Evolutionary conservation across 169 alveolate species (phyloP).

Genomic region (Perkinsus chesapeaki): DNA sequence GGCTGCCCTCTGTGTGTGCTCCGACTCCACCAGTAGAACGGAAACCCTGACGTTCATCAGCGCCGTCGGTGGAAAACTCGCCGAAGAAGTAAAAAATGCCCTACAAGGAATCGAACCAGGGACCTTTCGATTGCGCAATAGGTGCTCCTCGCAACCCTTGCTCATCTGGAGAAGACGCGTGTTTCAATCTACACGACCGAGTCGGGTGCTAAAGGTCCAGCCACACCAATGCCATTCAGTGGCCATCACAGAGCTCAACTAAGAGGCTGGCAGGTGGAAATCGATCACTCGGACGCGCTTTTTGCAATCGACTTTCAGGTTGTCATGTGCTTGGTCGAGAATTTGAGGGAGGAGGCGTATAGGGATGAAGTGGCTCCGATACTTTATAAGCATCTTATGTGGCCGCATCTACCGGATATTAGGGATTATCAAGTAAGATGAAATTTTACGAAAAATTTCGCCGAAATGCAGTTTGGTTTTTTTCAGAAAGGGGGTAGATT

Average conservation of each 20-base stretch:
- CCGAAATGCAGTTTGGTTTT: no score
- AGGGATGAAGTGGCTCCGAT: not conserved
- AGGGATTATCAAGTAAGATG: not conserved
- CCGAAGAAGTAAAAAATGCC: not conserved
- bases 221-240: conserved; percentile 21
- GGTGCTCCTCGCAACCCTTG: not conserved
- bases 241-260: conserved; percentile 12
- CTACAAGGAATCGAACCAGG: not conserved
- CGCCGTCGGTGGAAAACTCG: not conserved
- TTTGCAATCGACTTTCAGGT: not conserved
- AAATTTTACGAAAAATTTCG: no score
- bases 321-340: not conserved
- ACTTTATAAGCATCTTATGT: not conserved
- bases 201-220: not conserved
- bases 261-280: conserved; percentile 15
- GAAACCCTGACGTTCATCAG: not conserved
- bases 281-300: not conserved
- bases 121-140: not conserved
- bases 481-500: no score
- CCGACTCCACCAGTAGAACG: not conserved
- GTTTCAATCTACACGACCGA: not conserved
- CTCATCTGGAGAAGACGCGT: not conserved
- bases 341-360: not conserved
- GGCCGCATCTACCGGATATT: not conserved
- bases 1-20: not conserved